Evolutionary conservation across 192 early-diverging fungal genomes (phyloP).

Genomic region (Spizellomyces sp.): DNA sequence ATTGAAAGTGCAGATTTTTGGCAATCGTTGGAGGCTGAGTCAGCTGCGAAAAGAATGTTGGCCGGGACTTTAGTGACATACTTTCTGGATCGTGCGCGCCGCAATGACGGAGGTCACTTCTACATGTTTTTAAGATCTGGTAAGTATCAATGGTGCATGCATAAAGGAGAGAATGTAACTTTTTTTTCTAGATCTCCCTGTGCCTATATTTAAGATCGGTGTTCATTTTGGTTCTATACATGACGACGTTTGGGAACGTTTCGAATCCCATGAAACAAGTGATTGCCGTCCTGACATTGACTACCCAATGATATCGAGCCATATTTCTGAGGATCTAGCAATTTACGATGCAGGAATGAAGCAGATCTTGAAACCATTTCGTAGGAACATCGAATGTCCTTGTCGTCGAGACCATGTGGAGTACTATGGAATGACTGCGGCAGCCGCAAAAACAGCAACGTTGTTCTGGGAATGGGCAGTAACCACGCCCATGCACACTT

Average conservation of each 20-base stretch:
- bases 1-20: neutral
- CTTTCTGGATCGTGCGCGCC: neutral
- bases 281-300: neutral
- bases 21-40: neutral
- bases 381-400: neutral
- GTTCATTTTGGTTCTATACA: neutral
- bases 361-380: neutral
- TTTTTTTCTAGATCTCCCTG: neutral
- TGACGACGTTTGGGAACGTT: neutral
- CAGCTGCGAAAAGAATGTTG: neutral
- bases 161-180: neutral
- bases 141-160: neutral
- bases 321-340: neutral
- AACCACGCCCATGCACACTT: neutral
- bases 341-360: conserved; percentile 4
- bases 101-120: neutral
- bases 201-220: neutral
- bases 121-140: neutral
- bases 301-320: neutral
- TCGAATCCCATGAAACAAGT: neutral
- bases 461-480: neutral
- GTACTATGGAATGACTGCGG: neutral
- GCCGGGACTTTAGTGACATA: neutral
- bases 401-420: neutral
- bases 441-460: neutral